Conservation (phyloP, 306 rosid species). For the Trifolium repens region DNA sequence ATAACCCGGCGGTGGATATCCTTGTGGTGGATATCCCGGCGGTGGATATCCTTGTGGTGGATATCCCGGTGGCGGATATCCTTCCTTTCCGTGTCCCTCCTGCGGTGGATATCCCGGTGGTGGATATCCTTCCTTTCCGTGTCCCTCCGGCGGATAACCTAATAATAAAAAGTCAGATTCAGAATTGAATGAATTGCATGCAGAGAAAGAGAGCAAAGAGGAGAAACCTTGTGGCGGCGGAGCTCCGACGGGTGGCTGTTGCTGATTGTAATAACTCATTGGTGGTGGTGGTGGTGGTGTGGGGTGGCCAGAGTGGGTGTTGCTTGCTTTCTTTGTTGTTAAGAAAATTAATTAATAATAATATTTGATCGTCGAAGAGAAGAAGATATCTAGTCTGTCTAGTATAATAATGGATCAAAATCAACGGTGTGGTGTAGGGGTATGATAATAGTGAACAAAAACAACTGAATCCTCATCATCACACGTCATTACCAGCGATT, state of each 20-base stretch:
- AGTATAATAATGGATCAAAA: too few species aligned
- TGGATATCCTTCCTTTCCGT: slow-evolving; percentile 72
- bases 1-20: slow-evolving; percentile 68
- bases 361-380: neutral
- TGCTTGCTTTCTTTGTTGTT: neutral
- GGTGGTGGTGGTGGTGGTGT: neutral
- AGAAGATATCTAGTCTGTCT: neutral
- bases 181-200: neutral
- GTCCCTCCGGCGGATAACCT: slow-evolving; percentile 75
- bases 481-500: neutral
- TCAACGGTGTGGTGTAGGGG: neutral
- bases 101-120: slow-evolving; percentile 59
- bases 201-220: neutral
- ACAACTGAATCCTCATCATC: slow-evolving; percentile 20
- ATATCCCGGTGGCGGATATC: slow-evolving; percentile 62
- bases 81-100: slow-evolving; percentile 60
- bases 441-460: neutral
- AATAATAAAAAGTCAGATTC: neutral
- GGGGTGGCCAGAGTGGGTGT: neutral
- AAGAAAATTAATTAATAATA: neutral
- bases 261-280: slow-evolving; percentile 84
- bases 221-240: slow-evolving; percentile 88
- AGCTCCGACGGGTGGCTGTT: slow-evolving; percentile 86
- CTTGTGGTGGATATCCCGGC: slow-evolving; percentile 38
- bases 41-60: slow-evolving; percentile 59